phyloP scores from a whole-genome alignment of 208 protist species.

The Leishmania aethiopica region DNA sequence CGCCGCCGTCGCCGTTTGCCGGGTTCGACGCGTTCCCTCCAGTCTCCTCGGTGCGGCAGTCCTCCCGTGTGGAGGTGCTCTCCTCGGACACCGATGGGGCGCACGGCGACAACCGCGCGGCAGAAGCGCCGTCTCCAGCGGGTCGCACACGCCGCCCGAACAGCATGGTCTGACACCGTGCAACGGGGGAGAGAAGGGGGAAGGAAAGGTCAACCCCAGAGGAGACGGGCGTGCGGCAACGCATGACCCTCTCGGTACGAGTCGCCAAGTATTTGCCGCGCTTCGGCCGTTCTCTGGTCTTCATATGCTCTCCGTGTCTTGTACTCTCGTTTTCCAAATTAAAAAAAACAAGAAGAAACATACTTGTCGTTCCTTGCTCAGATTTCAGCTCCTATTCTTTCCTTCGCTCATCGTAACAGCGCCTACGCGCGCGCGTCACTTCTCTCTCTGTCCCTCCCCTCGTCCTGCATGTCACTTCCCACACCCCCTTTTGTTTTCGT shows the following conservation, averaged over 20 bases:
- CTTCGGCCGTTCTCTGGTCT: not conserved
- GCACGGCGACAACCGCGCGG: not conserved
- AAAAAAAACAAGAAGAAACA: not conserved
- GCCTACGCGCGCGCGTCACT: not conserved
- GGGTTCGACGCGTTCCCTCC: conserved; percentile 14
- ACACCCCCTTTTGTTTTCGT: not conserved
- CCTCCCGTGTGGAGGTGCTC: conserved; percentile 34
- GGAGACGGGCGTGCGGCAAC: not conserved
- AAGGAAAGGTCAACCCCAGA: not conserved
- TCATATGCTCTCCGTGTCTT: not conserved
- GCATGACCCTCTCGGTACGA: not conserved
- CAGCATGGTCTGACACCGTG: conserved; percentile 17
- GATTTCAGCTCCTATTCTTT: not conserved
- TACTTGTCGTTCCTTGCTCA: not conserved
- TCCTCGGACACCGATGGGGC: conserved; percentile 15
- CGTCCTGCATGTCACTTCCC: not conserved
- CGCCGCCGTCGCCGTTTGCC: not conserved
- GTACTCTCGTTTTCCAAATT: not conserved
- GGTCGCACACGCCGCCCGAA: conserved; percentile 6
- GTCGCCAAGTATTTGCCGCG: not conserved
- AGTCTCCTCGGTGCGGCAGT: conserved; percentile 18
- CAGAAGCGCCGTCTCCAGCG: not conserved
- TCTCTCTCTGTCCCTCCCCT: not conserved
- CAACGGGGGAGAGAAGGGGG: not conserved
- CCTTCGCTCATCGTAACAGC: not conserved